These are phyloP conservation scores for Aspergillus japonicus DNA, from an alignment of 2,329 filamentous ascomycete species.

Conservation along the genomic window DNA sequence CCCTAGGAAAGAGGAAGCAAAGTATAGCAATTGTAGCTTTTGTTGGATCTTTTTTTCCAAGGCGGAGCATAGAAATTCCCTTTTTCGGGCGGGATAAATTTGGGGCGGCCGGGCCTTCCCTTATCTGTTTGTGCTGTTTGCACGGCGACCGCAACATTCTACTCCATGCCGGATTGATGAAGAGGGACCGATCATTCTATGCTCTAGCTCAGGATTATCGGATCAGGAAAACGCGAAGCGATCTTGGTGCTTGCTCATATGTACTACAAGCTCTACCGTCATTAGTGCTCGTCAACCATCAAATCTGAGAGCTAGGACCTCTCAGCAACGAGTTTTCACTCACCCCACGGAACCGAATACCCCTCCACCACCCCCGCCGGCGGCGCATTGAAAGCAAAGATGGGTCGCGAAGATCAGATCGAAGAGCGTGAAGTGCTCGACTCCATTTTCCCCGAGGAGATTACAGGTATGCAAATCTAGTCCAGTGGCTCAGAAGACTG, in stretches of 20 bases:
- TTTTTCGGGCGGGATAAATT: constrained; percentile 27
- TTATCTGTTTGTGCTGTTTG: constrained; percentile 44
- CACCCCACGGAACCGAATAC: constrained; percentile 15
- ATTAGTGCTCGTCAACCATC: no score
- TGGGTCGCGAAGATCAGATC: constrained; percentile 75
- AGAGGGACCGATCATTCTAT: constrained; percentile 14
- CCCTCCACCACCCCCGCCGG: constrained; percentile 29
- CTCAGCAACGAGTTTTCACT: not conserved
- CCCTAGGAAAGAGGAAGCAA: not conserved
- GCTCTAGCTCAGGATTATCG: constrained; percentile 3
- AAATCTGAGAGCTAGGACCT: not conserved
- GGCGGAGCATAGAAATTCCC: constrained; percentile 17
- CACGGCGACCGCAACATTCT: constrained; percentile 29
- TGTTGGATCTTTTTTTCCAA: constrained; percentile 3
- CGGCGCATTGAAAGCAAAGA: constrained; percentile 32
- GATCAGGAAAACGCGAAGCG: not conserved
- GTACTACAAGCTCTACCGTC: not conserved
- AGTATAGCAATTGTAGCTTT: constrained; percentile 7
- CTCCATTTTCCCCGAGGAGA: constrained; percentile 97
- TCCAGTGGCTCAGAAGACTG: no score
- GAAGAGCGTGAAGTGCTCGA: constrained; percentile 98
- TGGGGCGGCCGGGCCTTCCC: constrained; percentile 20
- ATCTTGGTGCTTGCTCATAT: not conserved
- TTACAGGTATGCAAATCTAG: constrained; percentile 63
- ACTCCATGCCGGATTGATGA: constrained; percentile 11